These are phyloP conservation scores for Phytophthora pluvialis DNA, from an alignment of 352 stramenopile species.

Conservation along the genomic window DNA sequence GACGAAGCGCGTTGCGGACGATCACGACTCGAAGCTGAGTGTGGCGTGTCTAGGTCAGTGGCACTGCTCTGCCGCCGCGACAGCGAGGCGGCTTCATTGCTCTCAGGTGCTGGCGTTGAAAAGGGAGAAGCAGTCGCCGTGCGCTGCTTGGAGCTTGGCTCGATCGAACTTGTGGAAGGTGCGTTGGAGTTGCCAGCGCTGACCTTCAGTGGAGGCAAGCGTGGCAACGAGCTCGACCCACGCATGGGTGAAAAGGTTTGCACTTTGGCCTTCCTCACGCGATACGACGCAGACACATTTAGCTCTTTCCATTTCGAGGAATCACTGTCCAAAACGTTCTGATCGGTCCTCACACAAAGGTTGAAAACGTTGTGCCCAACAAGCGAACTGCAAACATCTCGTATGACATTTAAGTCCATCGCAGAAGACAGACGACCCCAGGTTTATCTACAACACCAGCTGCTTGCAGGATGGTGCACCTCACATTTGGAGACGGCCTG, in stretches of 20 bases:
- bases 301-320: not conserved
- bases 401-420: too few species aligned
- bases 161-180: not conserved
- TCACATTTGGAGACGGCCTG: too few species aligned
- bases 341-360: too few species aligned
- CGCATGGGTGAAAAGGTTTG: slow-evolving; percentile 2
- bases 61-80: not conserved
- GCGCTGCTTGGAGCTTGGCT: not conserved
- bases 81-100: not conserved
- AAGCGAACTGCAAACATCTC: too few species aligned
- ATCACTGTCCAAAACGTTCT: too few species aligned
- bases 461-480: too few species aligned
- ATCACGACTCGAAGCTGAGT: slow-evolving; percentile 1
- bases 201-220: slow-evolving; percentile 16
- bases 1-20: slow-evolving; percentile 15
- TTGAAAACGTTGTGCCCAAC: too few species aligned
- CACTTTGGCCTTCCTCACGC: not conserved
- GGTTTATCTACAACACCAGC: too few species aligned
- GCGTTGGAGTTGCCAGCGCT: not conserved
- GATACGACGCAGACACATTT: not conserved
- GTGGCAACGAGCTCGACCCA: slow-evolving; percentile 19
- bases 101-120: slow-evolving; percentile 14
- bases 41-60: not conserved
- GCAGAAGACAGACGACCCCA: too few species aligned
- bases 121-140: slow-evolving; percentile 8